Base-by-base conservation (phyloP, 75 land plant genomes). In the Ceratopteris richardii region DNA sequence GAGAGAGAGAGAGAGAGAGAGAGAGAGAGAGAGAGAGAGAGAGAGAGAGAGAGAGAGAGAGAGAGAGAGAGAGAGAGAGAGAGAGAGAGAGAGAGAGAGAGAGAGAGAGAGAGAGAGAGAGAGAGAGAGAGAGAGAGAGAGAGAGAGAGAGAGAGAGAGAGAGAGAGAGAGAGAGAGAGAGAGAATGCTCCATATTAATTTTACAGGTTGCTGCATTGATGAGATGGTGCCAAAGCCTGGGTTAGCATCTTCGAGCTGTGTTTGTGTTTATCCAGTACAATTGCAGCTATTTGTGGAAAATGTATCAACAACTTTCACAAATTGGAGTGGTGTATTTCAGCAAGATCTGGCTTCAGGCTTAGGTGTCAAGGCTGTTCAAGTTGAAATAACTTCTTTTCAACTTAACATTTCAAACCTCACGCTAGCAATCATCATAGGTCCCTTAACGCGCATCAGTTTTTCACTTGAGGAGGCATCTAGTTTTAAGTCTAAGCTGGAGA, bases 221-320 rank as follows among this genome's bases (percentile, higher is more conserved):
- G 69, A 68, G 57, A 83, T 77, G 83, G 78, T 94, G 40, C 59
- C 51, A 55, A 81, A 70, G 66, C 90, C 80, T 40, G 90, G 78
- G 20, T 25, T 61, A 19, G 18, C 24, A 7, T 72, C 51, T 55
- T 51, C 51, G 20, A 81, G 56, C 58, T 94, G 98, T 60, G 66
- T 78, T 13, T 94, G 98, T 69, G 85, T 94, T 10, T 94, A 94
- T 79, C 98, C 98, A 14, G 70, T 94, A 46, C 79, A 70, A 57
- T 24, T 94, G 36, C 81, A 78, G 48, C 69, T 94, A 31, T 73
- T 67, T n/a, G 67, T 94, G 44, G 57, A 76, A 19, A 89, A 94
- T 67, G 83, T 87, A 1, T 83, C 98, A 21, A 67, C 68, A 25
- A 74, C 66, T 33, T 79, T 54, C 46, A 51, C 84, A 44, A 81